These are phyloP conservation scores for Garcia nutans DNA, from an alignment of 345 rosid genomes.

Conservation along the genomic window DNA sequence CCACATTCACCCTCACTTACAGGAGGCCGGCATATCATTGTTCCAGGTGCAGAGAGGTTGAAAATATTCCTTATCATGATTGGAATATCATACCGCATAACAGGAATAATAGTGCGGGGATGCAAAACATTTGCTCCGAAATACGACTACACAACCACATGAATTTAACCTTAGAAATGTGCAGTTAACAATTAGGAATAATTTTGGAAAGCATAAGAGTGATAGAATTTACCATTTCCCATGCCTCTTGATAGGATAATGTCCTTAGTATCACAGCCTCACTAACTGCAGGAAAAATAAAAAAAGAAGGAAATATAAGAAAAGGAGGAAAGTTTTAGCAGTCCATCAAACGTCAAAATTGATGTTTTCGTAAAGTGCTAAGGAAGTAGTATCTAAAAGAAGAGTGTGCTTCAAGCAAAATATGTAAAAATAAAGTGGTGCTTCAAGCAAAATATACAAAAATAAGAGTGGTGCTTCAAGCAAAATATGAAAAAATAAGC, in stretches of 20 bases:
- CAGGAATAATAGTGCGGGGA: slow-evolving; percentile 98
- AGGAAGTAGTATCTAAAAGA: background rate
- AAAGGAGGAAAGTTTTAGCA: slow-evolving; percentile 7
- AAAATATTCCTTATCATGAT: slow-evolving; percentile 91
- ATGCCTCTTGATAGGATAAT: slow-evolving; percentile 97
- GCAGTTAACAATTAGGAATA: slow-evolving; percentile 8
- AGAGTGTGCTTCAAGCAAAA: background rate
- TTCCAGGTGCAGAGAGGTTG: slow-evolving; percentile 87
- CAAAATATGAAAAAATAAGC: background rate
- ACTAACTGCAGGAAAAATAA: slow-evolving; percentile 61
- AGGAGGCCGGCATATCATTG: slow-evolving; percentile 64
- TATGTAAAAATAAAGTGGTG: background rate
- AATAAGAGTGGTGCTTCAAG: too few species aligned
- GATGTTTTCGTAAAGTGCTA: slow-evolving; percentile 4
- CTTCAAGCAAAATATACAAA: background rate
- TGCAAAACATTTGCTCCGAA: slow-evolving; percentile 98
- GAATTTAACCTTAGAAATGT: slow-evolving; percentile 24
- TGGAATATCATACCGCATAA: slow-evolving; percentile 87
- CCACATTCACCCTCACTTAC: slow-evolving; percentile 47
- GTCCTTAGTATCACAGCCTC: slow-evolving; percentile 89
- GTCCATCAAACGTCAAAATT: slow-evolving; percentile 18
- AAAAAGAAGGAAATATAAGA: background rate
- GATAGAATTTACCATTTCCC: slow-evolving; percentile 86
- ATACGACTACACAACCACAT: slow-evolving; percentile 75
- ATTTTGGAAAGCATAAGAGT: slow-evolving; percentile 19